Evolutionary conservation across 208 protist genomes (phyloP), one percentile per base, ranked within the genome.

Genomic region (Acanthamoeba healyi): DNA sequence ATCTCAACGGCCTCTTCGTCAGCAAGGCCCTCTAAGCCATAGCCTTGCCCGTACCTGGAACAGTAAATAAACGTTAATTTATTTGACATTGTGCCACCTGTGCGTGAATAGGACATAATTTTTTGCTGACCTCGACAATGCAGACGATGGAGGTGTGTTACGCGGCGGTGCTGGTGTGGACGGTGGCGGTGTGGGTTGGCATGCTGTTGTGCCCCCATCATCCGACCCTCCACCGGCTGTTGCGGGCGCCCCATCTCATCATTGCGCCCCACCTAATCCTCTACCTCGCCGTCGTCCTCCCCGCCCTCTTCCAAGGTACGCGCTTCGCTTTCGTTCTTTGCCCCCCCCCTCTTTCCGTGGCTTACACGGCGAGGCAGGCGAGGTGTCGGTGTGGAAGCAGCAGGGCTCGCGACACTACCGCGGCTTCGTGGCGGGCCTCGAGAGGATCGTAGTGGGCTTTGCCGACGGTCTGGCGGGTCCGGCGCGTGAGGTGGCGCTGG

Each of bases 1-100:
- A 94, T 67, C 17, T 94, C 86, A 92, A 61, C 24, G 42, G 40
- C 58, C 51, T 92, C 36, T 51, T 92, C 40, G 40, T 22, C 29
- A 58, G 26, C 32, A 89, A 89, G 54, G 56, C 44, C 81, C 15
- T 89, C 38, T 89, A 65, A 89, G 36, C n/a, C 42, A 46, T 9
- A 56, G 63, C 32, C 0, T 42, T 6, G 32, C 34, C 29, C n/a
- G n/a, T n/a, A n/a, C n/a, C n/a, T n/a, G n/a, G n/a, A n/a, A n/a
- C n/a, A n/a, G n/a, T n/a, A n/a, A n/a, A n/a, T n/a, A n/a, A n/a
- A n/a, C n/a, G n/a, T n/a, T n/a, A n/a, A n/a, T n/a, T n/a, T n/a
- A n/a, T n/a, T n/a, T n/a, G n/a, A n/a, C n/a, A n/a, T n/a, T n/a
- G n/a, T n/a, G n/a, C n/a, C n/a, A n/a, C n/a, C n/a, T n/a, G n/a